These are phyloP conservation scores for Cardiospermum halicacabum DNA, from an alignment of 345 rosid species.

Conservation along the genomic window DNA sequence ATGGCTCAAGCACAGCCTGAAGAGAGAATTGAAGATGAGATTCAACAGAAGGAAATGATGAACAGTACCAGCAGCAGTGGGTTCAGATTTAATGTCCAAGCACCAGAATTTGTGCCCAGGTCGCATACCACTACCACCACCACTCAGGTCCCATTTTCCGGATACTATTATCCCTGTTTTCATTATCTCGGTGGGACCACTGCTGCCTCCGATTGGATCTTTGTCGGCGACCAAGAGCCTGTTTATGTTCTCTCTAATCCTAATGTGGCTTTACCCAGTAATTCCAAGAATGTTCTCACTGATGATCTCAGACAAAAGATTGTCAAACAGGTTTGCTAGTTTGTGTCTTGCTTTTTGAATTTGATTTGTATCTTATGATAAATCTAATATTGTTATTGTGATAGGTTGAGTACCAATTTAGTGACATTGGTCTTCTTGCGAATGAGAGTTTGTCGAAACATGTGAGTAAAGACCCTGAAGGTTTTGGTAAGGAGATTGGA, in stretches of 20 bases:
- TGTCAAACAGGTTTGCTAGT: conserved; percentile 65
- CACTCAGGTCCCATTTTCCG: conserved; percentile 50
- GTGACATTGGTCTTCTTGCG: conserved; percentile 87
- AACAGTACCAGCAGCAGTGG: conserved; percentile 14
- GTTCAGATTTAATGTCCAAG: conserved; percentile 93
- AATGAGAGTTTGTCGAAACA: conserved; percentile 85
- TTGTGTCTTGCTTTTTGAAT: neutral
- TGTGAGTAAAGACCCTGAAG: conserved; percentile 76
- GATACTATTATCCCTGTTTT: conserved; percentile 64
- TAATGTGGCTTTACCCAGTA: conserved; percentile 37
- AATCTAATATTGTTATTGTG: conserved; percentile 4
- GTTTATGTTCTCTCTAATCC: conserved; percentile 49
- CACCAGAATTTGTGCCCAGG: conserved; percentile 86
- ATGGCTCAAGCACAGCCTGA: conserved; percentile 60
- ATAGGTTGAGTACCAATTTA: conserved; percentile 88
- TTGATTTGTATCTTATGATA: neutral
- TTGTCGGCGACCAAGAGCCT: conserved; percentile 66
- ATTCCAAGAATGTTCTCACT: conserved; percentile 48
- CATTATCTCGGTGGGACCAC: conserved; percentile 48
- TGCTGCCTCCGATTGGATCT: conserved; percentile 72
- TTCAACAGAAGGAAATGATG: conserved; percentile 23
- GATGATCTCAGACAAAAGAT: conserved; percentile 81
- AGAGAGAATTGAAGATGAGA: conserved; percentile 25
- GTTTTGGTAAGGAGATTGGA: conserved; percentile 61
- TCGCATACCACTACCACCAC: too few species aligned